Base-by-base conservation (phyloP, 495 filamentous ascomycete species). In the Penicillium angulare region DNA sequence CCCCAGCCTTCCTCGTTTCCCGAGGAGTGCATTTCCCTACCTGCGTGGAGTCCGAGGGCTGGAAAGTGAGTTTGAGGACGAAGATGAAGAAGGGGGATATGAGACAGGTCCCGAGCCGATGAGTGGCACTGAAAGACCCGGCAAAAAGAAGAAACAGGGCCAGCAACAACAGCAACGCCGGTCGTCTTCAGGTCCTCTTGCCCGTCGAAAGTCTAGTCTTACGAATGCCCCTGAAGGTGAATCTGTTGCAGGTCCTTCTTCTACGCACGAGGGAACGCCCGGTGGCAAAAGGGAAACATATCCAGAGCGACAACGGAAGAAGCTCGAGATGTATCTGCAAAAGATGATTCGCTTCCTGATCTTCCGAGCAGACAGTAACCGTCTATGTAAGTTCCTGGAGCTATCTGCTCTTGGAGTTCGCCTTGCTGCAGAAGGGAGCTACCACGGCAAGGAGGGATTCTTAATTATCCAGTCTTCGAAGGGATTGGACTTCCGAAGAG, bases 361-460 rank as follows among this genome's bases (percentile, higher is more conserved):
- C 57, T 97, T 99, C 71, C 83, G 93, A 36, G 83, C 93, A 13
- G 95, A 97, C 60, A 96, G 90, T 67, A 99, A 96, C 60, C 84
- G 93, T 10, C 74, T 99, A 10, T 99, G 93, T 73, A 92, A 92
- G 59, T 99, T 99, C 63, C 73, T 99, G 10, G 93, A 99, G 65
- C 68, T 99, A 4, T 97, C 93, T 49, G 91, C 95, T 2, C 77
- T 99, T 7, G 95, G 95, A 5, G 89, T 99, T n/a, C 81, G 95
- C 26, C 80, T 99, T 42, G 92, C 93, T 35, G 91, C 92, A 6
- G 93, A 99, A 68, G 91, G 89, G 13, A 93, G 90, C 57, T 97
- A 96, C 60, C 95, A 97, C 64, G 93, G 93, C 24, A 99, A 99
- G 67, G 95, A 99, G 72, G 95, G 93, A 8, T 91, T 89, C 58